Conservation (phyloP, 106 monocot genomes). For the Chionographis japonica region DNA sequence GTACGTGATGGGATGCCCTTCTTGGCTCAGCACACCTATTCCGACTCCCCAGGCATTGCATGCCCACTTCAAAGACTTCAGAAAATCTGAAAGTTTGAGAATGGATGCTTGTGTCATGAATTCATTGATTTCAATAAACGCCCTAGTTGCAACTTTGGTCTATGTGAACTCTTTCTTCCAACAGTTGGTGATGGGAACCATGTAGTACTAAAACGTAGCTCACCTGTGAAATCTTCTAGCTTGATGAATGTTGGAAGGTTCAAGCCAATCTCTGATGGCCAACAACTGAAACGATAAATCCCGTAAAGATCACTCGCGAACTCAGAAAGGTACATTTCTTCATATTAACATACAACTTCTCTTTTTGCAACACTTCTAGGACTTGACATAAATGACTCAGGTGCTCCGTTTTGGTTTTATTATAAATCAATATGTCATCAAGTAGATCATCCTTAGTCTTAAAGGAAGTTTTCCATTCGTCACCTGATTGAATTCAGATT, state of each 20-base stretch:
- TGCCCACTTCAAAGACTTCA: too few species aligned
- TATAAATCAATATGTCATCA: slow-evolving; percentile 9
- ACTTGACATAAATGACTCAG: background rate
- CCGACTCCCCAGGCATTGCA: too few species aligned
- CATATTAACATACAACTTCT: background rate
- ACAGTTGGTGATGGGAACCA: slow-evolving; percentile 1
- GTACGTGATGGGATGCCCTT: too few species aligned
- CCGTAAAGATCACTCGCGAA: background rate
- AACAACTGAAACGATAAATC: background rate
- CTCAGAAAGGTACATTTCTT: background rate
- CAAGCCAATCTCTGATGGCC: slow-evolving; percentile 1
- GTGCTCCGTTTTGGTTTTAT: background rate
- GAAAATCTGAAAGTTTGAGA: too few species aligned
- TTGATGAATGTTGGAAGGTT: background rate
- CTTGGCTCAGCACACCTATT: too few species aligned
- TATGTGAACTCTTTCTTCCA: background rate
- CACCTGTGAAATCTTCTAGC: background rate
- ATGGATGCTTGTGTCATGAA: background rate
- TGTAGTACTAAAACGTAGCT: slow-evolving; percentile 5
- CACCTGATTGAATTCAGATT: too few species aligned
- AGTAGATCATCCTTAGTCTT: background rate
- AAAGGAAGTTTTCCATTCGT: too few species aligned
- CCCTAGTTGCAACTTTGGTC: background rate
- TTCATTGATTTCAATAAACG: background rate
- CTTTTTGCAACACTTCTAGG: background rate